A percentile compares a stretch with the other conserved stretches of the same genome.
Evolutionary conservation across 2,329 filamentous ascomycete species (phyloP).

Genomic region (Phaeophleospora eucalypticola): DNA sequence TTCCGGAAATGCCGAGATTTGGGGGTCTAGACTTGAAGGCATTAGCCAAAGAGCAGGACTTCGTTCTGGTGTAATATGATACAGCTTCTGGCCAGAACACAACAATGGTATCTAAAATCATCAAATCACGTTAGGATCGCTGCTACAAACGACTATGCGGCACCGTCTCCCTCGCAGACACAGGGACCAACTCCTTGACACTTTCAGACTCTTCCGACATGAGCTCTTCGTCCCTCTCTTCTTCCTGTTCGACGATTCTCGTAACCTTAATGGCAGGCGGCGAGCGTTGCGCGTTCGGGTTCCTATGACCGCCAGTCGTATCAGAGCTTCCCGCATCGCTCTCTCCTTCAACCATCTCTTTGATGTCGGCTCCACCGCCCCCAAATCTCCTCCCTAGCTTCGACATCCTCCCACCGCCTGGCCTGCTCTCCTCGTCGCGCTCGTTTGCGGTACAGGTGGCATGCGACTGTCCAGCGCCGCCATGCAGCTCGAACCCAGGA

Average conservation of each 20-base stretch:
- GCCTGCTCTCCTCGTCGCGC: background rate
- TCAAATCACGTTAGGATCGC: too few relatives aligned
- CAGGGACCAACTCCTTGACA: constrained; percentile 11
- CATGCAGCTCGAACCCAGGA: constrained; percentile 12
- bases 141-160: background rate
- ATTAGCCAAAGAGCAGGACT: too few relatives aligned
- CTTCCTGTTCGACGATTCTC: constrained; percentile 19
- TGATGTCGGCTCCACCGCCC: background rate
- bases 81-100: too few relatives aligned
- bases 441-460: constrained; percentile 11
- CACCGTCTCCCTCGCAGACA: background rate
- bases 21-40: too few relatives aligned
- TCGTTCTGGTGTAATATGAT: too few relatives aligned
- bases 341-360: constrained; percentile 10
- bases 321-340: constrained; percentile 7
- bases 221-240: constrained; percentile 11
- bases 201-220: constrained; percentile 12
- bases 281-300: background rate
- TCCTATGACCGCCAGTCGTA: background rate
- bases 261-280: constrained; percentile 15
- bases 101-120: too few relatives aligned
- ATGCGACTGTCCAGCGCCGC: constrained; percentile 10
- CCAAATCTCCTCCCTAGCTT: constrained; percentile 6
- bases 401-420: background rate
- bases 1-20: too few relatives aligned